Percentiles rank a stretch among this genome's conserved stretches.
phyloP scores from a whole-genome alignment of 2,329 filamentous ascomycete genomes.

The Fusarium sp. region DNA sequence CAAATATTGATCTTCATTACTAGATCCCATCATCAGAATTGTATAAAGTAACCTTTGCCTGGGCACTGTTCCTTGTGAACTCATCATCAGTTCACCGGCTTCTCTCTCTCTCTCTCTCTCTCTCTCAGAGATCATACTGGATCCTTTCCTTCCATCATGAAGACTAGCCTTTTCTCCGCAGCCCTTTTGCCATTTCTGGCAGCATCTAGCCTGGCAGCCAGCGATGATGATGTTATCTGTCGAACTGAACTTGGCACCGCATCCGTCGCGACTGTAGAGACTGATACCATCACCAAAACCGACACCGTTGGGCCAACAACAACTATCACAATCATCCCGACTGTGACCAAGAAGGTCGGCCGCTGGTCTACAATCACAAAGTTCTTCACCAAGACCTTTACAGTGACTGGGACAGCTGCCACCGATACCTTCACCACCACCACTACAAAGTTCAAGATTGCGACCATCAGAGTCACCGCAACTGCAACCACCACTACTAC shows the following conservation, averaged over 20 bases:
- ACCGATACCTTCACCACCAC: constrained; percentile 9
- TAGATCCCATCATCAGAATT: no score
- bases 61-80: not conserved
- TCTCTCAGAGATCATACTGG: not conserved
- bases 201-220: not conserved
- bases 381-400: constrained; percentile 6
- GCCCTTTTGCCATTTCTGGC: not conserved
- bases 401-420: not conserved
- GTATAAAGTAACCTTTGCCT: not conserved
- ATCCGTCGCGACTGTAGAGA: not conserved
- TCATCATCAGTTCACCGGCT: not conserved
- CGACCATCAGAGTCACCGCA: constrained; percentile 6
- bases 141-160: constrained; percentile 1
- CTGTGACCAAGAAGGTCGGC: not conserved
- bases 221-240: not conserved
- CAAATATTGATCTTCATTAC: no score
- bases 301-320: not conserved
- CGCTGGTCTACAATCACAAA: constrained; percentile 14
- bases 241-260: constrained; percentile 13
- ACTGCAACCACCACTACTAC: constrained; percentile 7
- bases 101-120: no score
- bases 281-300: constrained; percentile 6
- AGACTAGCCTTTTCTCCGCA: not conserved
- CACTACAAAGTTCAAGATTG: constrained; percentile 10
- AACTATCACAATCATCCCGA: constrained; percentile 6